Evolutionary conservation across 2,329 filamentous ascomycete species (phyloP).

Genomic region (Cladosporium sp.): DNA sequence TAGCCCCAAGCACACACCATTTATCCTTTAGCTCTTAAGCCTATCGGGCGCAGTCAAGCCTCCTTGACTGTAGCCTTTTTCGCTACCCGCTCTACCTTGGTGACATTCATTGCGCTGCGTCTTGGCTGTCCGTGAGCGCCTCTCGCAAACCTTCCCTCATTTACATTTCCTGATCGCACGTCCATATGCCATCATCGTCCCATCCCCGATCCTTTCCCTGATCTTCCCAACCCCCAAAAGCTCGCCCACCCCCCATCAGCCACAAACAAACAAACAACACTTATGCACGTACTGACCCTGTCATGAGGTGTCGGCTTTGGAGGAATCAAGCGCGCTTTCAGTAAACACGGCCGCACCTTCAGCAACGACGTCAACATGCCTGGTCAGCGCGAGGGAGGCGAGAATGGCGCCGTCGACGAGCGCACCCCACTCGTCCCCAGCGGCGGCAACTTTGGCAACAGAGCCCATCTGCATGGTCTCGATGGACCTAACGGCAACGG

Average conservation of each 20-base stretch:
- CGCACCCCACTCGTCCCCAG: slow-evolving; percentile 24
- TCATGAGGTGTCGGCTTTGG: slow-evolving; percentile 9
- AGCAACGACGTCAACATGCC: slow-evolving; percentile 17
- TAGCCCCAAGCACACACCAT: not conserved
- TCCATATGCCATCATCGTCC: slow-evolving; percentile 8
- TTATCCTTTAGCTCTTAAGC: not conserved
- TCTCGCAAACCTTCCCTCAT: not conserved
- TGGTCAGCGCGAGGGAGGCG: slow-evolving; percentile 5
- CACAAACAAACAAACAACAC: not conserved
- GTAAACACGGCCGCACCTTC: slow-evolving; percentile 21
- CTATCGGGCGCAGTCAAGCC: slow-evolving; percentile 9
- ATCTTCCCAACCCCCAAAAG: not conserved
- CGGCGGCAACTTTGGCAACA: slow-evolving; percentile 18
- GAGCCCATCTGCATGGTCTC: slow-evolving; percentile 11
- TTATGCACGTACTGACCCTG: slow-evolving; percentile 6
- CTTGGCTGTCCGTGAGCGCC: not conserved
- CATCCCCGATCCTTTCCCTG: not conserved
- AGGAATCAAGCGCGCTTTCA: slow-evolving; percentile 20
- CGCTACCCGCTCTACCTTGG: not conserved
- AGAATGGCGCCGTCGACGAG: slow-evolving; percentile 19
- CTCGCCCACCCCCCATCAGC: not conserved
- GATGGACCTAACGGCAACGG: slow-evolving; percentile 14
- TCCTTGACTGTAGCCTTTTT: slow-evolving; percentile 6
- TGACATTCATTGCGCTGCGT: slow-evolving; percentile 2
- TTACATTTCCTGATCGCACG: not conserved